A percentile compares a stretch with the other conserved stretches of the same genome.
Conservation (phyloP, 2,329 filamentous ascomycete genomes). For the Daldinia sp. region DNA sequence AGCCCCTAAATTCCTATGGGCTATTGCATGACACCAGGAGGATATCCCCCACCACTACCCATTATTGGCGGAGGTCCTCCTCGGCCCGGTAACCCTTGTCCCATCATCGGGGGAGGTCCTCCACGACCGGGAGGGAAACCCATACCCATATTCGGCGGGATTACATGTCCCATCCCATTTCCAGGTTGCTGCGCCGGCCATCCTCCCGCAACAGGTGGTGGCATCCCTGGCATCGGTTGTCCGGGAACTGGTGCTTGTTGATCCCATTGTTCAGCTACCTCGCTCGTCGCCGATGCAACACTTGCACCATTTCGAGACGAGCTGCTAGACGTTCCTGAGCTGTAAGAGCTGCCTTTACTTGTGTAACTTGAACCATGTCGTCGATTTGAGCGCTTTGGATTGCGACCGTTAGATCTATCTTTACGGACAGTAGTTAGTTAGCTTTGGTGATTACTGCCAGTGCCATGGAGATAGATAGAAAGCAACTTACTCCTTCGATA, state of each 20-base stretch:
- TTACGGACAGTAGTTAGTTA: conserved; percentile 7
- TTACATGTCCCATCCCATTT: neutral
- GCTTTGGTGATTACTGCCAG: neutral
- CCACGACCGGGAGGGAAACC: conserved; percentile 23
- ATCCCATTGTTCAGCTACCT: conserved; percentile 35
- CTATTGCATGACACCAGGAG: conserved; percentile 34
- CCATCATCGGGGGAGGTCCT: conserved; percentile 38
- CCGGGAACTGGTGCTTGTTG: conserved; percentile 26
- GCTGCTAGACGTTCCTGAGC: conserved; percentile 30
- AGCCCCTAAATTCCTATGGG: neutral
- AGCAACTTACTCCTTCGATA: conserved; percentile 43
- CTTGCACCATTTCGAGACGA: conserved; percentile 35
- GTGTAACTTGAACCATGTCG: conserved; percentile 31
- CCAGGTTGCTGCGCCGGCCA: conserved; percentile 31
- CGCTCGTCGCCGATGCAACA: conserved; percentile 31
- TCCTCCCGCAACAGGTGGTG: conserved; percentile 37
- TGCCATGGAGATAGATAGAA: neutral
- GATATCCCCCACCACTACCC: conserved; percentile 39
- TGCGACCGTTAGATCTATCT: conserved; percentile 37
- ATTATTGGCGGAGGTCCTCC: conserved; percentile 42
- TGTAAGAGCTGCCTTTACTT: conserved; percentile 38
- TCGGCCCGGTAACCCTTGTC: conserved; percentile 36
- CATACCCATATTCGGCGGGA: neutral
- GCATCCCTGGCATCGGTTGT: conserved; percentile 40
- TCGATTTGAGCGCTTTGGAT: conserved; percentile 39